Percentiles rank a stretch among this genome's conserved stretches.
Evolutionary conservation across 495 filamentous ascomycete genomes (phyloP).

Genomic region (Penicillium crystallinum): DNA sequence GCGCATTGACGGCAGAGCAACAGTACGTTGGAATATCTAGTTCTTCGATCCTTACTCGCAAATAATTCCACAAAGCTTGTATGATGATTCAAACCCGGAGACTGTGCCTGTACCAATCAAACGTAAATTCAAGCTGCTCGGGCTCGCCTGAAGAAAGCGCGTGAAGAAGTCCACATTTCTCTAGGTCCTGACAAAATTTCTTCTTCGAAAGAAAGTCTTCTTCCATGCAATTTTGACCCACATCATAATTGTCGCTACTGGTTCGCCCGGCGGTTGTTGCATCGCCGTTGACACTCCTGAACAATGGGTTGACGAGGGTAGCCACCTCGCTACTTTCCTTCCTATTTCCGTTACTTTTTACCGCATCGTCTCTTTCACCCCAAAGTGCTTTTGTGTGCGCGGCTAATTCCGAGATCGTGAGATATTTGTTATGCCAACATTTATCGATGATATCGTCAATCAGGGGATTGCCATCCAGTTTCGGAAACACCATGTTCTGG

Average conservation of each 20-base stretch:
- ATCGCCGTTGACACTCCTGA: neutral
- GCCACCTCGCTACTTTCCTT: no score
- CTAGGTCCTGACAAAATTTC: constrained; percentile 24
- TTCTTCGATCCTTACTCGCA: no score
- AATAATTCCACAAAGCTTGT: no score
- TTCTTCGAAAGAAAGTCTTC: constrained; percentile 19
- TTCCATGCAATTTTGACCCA: constrained; percentile 2
- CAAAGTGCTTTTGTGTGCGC: constrained; percentile 14
- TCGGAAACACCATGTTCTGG: constrained; percentile 33
- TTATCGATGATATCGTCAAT: constrained; percentile 35
- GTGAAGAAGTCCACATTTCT: constrained; percentile 25
- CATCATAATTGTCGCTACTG: constrained; percentile 1
- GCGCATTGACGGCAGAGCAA: no score
- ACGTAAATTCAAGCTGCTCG: constrained; percentile 26
- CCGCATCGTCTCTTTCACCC: neutral
- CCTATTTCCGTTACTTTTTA: constrained; percentile 4
- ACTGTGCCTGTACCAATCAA: no score
- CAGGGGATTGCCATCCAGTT: constrained; percentile 26
- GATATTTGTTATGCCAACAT: constrained; percentile 37
- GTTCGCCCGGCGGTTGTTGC: neutral
- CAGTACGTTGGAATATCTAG: no score
- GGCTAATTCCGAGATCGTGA: constrained; percentile 25
- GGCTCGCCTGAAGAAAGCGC: constrained; percentile 26
- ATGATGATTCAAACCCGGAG: no score
- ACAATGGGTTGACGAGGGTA: neutral